Evolutionary conservation across 148 eudicot species (phyloP), one percentile per base, ranked within the genome.

Genomic region (Rhododendron henanense): DNA sequence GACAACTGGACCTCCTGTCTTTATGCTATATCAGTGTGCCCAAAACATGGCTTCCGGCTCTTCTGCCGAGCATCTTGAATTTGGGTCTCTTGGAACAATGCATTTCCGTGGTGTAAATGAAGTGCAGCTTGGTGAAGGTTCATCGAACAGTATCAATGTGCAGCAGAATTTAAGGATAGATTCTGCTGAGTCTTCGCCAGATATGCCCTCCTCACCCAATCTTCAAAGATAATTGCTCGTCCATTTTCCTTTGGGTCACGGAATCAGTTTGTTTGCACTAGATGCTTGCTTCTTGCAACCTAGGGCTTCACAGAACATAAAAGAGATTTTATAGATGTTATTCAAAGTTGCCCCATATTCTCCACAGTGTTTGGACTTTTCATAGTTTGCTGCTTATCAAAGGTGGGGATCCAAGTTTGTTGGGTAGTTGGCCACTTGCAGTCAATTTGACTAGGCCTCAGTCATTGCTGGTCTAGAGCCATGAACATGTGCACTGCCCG

Each of bases 21-120:
- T 87, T 35, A 89, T 90, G 91, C 79, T 91, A n/a, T 90, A 85
- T 89, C 89, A 90, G 57, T 89, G 50, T 89, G 90, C 88, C 83
- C 89, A 85, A 45, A 90, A 83, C 83, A 61, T 84, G 78, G 85
- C 87, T 88, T 87, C 67, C 86, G 88, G 85, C 88, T 88, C 85
- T 88, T 87, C 89, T 39, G 74, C 67, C 16, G 93, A 89, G 33
- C 90, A 84, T 18, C 85, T 90, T 50, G 87, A 89, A 57, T 92
- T 92, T 87, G 90, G 90, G 50, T 85, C 92, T 87, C 87, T 89
- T 78, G 91, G 90, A 82, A 86, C 90, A 57, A 88, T 87, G 81
- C 85, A 69, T 71, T 87, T 90, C 63, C 69, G 78, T 33, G 88
- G 87, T 19, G 44, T 50, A 25, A 84, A 85, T 79, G 88, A 81